Evolutionary conservation across 345 rosid species (phyloP).

Genomic region (Lepidium africanum): DNA sequence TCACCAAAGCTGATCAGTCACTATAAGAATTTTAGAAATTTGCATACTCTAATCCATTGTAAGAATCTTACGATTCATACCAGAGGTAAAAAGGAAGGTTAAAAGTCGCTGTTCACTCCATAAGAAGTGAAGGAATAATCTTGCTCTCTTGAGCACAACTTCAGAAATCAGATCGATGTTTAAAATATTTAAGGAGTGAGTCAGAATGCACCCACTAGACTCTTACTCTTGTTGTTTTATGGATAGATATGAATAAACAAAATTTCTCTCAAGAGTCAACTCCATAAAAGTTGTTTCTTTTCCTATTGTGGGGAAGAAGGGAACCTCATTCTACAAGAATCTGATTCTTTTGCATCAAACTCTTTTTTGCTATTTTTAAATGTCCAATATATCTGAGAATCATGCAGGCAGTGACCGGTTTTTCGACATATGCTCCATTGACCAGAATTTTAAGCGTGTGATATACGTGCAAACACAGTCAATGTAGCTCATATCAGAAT

Average conservation of each 20-base stretch:
- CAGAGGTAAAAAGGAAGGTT: slow-evolving; percentile 1
- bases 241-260: slow-evolving; percentile 47
- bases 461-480: background rate
- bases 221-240: slow-evolving; percentile 6
- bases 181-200: slow-evolving; percentile 21
- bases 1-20: slow-evolving; percentile 9
- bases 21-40: background rate
- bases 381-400: slow-evolving; percentile 28
- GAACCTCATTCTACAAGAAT: slow-evolving; percentile 61
- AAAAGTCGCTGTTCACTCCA: slow-evolving; percentile 17
- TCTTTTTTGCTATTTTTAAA: slow-evolving; percentile 37
- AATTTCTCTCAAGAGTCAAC: slow-evolving; percentile 39
- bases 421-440: slow-evolving; percentile 10
- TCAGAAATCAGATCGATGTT: slow-evolving; percentile 14
- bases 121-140: slow-evolving; percentile 34
- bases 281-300: slow-evolving; percentile 24
- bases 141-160: slow-evolving; percentile 1
- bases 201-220: slow-evolving; percentile 35
- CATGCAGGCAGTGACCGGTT: slow-evolving; percentile 18
- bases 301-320: slow-evolving; percentile 35
- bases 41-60: background rate
- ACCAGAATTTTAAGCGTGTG: background rate
- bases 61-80: slow-evolving; percentile 16
- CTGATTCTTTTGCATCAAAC: slow-evolving; percentile 48
- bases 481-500: background rate